Base-by-base conservation (phyloP, 441 rosid species). In the Euphorbia celastroides region DNA sequence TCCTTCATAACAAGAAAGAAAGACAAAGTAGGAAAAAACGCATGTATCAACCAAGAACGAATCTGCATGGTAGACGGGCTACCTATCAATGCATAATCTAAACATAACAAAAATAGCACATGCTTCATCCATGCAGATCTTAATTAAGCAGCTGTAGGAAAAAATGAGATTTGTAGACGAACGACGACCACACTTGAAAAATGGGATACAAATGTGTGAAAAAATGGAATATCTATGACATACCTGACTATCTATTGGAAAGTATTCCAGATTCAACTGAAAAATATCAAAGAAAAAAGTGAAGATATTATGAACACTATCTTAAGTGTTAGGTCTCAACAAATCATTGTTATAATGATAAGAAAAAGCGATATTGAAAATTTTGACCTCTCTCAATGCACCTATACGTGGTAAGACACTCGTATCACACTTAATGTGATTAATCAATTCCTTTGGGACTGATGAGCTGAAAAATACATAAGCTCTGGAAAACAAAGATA, bases 221-320 rank as follows among this genome's bases (percentile, higher is more conserved):
- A 57, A 23, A 41, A 38, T 38, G 12, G 12, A 38, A 38, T 7
- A 38, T 7, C 44, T 7, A 42, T 44, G 28, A 22, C 48, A 61
- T 79, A 83, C 90, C 88, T 86, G 90, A 67, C 75, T 77, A 70
- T 95, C 98, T 63, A 92, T 87, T 14, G 98, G 86, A 79, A 92
- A 92, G 74, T 86, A 95, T 72, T 95, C 99, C 88, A 95, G 75
- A 79, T 95, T 95, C 99, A 95, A 88, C 99, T 94, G 96, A 84
- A 84, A 52, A 68, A 25, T 64, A 70, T 17, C 44, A 38, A 57
- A 62, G 50, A 14, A 31, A 70, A 62, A 28, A n/a, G 73, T 38
- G 19, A 70, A 66, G 58, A 25, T 36, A 66, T 72, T 32, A 75
- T 62, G 57, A 22, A 50, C 25, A 11, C 31, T 20, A 36, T 46